Evolutionary conservation across 1,284 basidiomycete species (phyloP), one percentile per base, ranked within the genome.

Genomic region (Schizophyllum amplum): DNA sequence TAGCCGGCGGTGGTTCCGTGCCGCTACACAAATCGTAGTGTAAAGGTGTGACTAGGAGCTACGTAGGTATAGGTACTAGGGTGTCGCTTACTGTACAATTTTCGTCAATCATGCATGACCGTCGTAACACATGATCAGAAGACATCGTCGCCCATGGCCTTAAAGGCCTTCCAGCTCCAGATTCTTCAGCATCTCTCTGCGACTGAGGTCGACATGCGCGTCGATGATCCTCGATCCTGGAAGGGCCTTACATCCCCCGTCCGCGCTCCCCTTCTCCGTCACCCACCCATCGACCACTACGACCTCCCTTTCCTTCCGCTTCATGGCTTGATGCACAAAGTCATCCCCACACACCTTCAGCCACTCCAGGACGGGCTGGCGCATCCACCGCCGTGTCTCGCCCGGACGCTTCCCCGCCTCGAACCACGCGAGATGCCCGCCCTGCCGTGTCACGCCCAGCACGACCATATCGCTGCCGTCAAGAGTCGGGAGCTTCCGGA

Each of bases 371-470:
- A 88, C 84, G 15, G 91, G 91, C 62, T 78, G 75, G 11, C 77
- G 79, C 56, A 87, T 77, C 91, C 90, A 93, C 55, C 88, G 73
- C 60, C 77, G 76, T 13, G 82, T 69, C 57, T 71, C 67, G 42
- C 77, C 74, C 60, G 71, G 68, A 49, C 69, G 61, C 46, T 73
- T 73, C 47, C 73, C 75, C 50, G 80, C 72, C 64, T 88, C 84
- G 68, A 95, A 98, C 94, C 93, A 98, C 24, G 95, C 96, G 9
- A 99, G 76, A 72, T 99, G 96, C 0, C 97, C 97, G 1, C 97
- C 96, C 13, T 79, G 78, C 27, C 77, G 74, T 0, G 95, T 95
- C 55, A 91, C 72, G 9, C 79, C 87, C 64, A 90, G 79, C 7
- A 86, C 80, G 13, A 94, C 81, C 1, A 75, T 75, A 59, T 86